These are phyloP conservation scores for Fomitopsis schrenkii DNA, from an alignment of 1,284 basidiomycete species.

Conservation along the genomic window DNA sequence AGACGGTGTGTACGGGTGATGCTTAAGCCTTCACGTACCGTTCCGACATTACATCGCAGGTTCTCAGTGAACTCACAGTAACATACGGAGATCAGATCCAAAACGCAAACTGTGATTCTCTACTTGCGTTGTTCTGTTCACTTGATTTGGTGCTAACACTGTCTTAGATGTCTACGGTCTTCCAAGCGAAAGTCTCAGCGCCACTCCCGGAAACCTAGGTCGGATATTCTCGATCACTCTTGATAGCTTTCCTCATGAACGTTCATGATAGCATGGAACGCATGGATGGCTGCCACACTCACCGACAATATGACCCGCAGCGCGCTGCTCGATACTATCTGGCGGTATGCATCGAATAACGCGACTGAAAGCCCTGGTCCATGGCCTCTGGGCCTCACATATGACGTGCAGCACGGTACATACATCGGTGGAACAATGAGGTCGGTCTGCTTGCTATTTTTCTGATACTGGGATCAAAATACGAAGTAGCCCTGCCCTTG, in stretches of 20 bases:
- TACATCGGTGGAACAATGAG: constrained; percentile 9
- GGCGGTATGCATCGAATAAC: constrained; percentile 18
- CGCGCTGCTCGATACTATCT: constrained; percentile 14
- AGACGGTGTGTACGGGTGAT: constrained; percentile 11
- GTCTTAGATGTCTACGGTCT: constrained; percentile 2
- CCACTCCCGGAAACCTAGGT: neutral
- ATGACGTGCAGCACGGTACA: constrained; percentile 10
- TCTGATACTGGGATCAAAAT: neutral
- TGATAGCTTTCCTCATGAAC: neutral
- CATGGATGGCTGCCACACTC: constrained; percentile 20
- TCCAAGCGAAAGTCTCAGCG: constrained; percentile 11
- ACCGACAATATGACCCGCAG: constrained; percentile 14
- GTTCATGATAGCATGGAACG: constrained; percentile 17
- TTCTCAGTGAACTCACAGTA: neutral
- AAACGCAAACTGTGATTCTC: neutral
- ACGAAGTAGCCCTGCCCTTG: constrained; percentile 12
- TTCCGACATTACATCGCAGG: neutral
- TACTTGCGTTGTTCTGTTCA: neutral
- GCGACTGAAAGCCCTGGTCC: neutral
- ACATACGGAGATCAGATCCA: neutral
- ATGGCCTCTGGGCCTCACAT: constrained; percentile 11
- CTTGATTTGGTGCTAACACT: neutral
- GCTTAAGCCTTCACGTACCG: neutral
- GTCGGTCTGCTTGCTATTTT: constrained; percentile 8
- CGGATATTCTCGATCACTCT: neutral